Evolutionary conservation across 176 grass and related monocot species (phyloP).

Genomic region (Carex pumila): DNA sequence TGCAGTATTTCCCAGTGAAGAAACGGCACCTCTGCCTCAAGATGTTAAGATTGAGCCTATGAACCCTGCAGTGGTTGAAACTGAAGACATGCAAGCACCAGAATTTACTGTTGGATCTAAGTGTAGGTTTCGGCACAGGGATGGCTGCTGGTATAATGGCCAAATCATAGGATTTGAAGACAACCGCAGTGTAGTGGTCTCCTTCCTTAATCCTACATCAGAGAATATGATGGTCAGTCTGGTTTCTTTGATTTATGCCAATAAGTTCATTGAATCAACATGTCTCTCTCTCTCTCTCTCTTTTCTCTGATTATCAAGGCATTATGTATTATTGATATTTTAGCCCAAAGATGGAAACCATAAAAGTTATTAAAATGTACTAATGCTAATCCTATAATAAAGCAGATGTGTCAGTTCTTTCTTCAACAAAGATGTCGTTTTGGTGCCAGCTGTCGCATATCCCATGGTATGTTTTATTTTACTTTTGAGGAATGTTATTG

Average conservation of each 20-base stretch:
- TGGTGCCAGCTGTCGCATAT: conserved; percentile 87
- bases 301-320: background rate
- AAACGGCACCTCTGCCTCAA: background rate
- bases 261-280: background rate
- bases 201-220: conserved; percentile 84
- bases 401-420: conserved; percentile 99
- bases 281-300: background rate
- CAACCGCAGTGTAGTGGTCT: conserved; percentile 48
- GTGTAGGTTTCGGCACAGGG: conserved; percentile 84
- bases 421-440: conserved; percentile 97
- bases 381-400: conserved; percentile 49
- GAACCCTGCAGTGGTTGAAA: conserved; percentile 35
- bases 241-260: background rate
- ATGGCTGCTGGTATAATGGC: conserved; percentile 97
- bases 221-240: conserved; percentile 80
- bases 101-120: conserved; percentile 63
- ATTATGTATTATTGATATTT: background rate
- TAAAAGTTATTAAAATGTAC: conserved; percentile 18
- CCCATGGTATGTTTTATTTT: conserved; percentile 72
- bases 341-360: background rate
- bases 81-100: conserved; percentile 40
- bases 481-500: background rate
- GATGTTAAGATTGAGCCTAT: conserved; percentile 37
- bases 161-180: conserved; percentile 59
- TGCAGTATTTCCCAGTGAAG: conserved; percentile 48